Conservation (phyloP, 2,329 filamentous ascomycete species). For the Boeremia exigua region DNA sequence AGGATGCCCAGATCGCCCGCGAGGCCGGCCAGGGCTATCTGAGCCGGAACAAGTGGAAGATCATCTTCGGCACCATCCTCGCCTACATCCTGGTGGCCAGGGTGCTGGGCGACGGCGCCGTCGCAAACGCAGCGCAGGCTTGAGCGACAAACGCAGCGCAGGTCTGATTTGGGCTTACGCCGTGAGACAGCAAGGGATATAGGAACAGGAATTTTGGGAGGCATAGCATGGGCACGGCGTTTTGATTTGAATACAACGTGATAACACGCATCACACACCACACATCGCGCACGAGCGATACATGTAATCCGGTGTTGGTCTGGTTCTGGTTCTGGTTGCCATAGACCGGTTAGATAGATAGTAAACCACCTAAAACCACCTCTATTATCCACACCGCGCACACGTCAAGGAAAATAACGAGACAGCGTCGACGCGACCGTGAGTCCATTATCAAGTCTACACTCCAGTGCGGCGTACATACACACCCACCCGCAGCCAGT, state of each 20-base stretch:
- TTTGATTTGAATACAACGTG: not conserved
- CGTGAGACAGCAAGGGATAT: no score
- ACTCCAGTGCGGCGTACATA: no score
- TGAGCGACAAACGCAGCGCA: not conserved
- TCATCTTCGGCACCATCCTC: conserved; percentile 74
- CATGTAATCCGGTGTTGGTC: no score
- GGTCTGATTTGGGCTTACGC: not conserved
- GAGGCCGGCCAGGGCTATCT: conserved; percentile 86
- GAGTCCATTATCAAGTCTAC: no score
- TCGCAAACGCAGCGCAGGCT: conserved; percentile 1
- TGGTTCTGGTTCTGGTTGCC: not conserved
- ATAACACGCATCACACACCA: no score
- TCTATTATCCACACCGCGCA: not conserved
- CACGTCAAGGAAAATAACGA: no score
- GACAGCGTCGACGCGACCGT: no score
- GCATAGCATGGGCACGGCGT: conserved; percentile 14
- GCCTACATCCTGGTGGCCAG: conserved; percentile 83
- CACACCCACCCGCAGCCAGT: no score
- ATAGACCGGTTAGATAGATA: not conserved
- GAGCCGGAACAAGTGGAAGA: conserved; percentile 76
- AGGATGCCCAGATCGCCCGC: conserved; percentile 74
- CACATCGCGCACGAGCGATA: no score
- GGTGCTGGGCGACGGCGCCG: conserved; percentile 64
- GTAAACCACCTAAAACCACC: not conserved
- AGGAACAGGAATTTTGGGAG: not conserved